phyloP scores from a whole-genome alignment of 768 basidiomycete genomes.

The Tylopilus intermedius region DNA sequence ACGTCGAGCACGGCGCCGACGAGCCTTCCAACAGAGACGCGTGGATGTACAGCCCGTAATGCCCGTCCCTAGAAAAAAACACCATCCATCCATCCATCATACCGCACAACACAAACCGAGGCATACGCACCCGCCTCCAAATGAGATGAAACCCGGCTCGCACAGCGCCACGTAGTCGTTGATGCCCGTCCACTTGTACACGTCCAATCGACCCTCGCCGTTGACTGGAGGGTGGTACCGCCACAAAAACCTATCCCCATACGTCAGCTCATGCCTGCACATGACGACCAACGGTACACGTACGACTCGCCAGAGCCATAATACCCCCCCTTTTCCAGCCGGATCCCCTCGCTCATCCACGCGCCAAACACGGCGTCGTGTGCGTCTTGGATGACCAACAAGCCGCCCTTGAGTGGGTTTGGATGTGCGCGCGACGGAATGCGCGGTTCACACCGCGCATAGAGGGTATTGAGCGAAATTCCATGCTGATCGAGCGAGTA shows the following conservation, averaged over 20 bases:
- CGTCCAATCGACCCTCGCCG: slow-evolving; percentile 38
- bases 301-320: slow-evolving; percentile 83
- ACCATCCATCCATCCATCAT: too few species aligned
- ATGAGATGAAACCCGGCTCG: slow-evolving; percentile 73
- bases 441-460: slow-evolving; percentile 52
- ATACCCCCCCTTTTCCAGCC: slow-evolving; percentile 57
- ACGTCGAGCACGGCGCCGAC: slow-evolving; percentile 80
- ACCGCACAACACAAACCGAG: not conserved
- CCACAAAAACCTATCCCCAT: slow-evolving; percentile 68
- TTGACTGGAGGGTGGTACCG: slow-evolving; percentile 37
- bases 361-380: slow-evolving; percentile 70
- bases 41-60: slow-evolving; percentile 87
- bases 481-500: slow-evolving; percentile 96
- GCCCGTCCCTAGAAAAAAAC: slow-evolving; percentile 49
- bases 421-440: slow-evolving; percentile 22
- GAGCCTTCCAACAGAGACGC: slow-evolving; percentile 77
- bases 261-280: not conserved
- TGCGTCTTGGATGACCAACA: slow-evolving; percentile 66
- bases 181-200: slow-evolving; percentile 80
- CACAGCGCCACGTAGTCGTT: slow-evolving; percentile 91
- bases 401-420: slow-evolving; percentile 37
- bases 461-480: slow-evolving; percentile 86
- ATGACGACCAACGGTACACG: not conserved
- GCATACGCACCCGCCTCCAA: slow-evolving; percentile 76
- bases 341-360: slow-evolving; percentile 71